A percentile compares a stretch with the other conserved stretches of the same genome.
phyloP scores from a whole-genome alignment of 768 basidiomycete genomes.

The Butyriboletus loyo region DNA sequence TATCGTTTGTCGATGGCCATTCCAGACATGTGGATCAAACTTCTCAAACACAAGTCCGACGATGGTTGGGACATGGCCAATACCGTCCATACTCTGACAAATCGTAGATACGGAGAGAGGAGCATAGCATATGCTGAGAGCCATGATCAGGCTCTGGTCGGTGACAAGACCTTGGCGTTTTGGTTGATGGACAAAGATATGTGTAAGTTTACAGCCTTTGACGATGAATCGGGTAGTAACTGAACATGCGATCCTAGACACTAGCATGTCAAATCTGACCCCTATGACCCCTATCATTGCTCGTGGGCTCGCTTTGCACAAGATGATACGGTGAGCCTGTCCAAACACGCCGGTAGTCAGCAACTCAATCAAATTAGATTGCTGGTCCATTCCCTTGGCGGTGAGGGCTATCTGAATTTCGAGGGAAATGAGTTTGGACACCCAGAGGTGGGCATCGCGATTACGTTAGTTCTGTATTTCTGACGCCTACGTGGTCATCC shows the following conservation, averaged over 20 bases:
- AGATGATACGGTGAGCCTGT: slow-evolving; percentile 83
- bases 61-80: slow-evolving; percentile 84
- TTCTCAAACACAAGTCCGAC: slow-evolving; percentile 89
- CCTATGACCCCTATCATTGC: slow-evolving; percentile 82
- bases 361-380: slow-evolving; percentile 47
- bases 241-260: slow-evolving; percentile 49
- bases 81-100: slow-evolving; percentile 87
- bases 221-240: background rate
- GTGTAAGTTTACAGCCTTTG: slow-evolving; percentile 56
- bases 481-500: background rate
- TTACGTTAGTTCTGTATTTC: background rate
- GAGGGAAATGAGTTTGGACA: slow-evolving; percentile 99
- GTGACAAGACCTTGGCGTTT: slow-evolving; percentile 98
- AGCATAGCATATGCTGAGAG: slow-evolving; percentile 93
- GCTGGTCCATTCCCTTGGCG: slow-evolving; percentile 87
- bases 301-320: slow-evolving; percentile 90
- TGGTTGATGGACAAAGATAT: slow-evolving; percentile 99
- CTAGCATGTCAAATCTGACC: slow-evolving; percentile 88
- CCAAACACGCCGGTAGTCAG: background rate
- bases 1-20: slow-evolving; percentile 98
- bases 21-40: slow-evolving; percentile 99
- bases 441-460: slow-evolving; percentile 64
- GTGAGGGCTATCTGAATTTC: slow-evolving; percentile 97
- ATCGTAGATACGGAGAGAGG: slow-evolving; percentile 86
- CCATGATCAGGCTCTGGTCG: slow-evolving; percentile 97